Percentiles rank a stretch among this genome's conserved stretches.
Evolutionary conservation across 495 filamentous ascomycete genomes (phyloP).

Genomic region (Hamigera avellanea): DNA sequence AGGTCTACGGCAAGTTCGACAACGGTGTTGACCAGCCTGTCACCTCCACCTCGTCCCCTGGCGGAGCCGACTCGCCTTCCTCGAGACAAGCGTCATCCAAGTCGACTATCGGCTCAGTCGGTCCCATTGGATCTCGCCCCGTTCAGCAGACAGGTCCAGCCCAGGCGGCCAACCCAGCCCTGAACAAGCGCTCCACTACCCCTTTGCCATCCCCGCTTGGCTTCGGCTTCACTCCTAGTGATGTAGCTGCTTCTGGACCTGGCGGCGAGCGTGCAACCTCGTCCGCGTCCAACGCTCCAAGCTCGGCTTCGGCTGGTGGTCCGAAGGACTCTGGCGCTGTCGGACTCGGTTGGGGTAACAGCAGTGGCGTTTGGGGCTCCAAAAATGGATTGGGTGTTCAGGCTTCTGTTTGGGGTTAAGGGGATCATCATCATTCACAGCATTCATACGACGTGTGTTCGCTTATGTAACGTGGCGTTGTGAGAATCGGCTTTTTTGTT

Average conservation of each 20-base stretch:
- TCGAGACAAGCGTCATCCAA: conserved; percentile 43
- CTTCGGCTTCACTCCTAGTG: conserved; percentile 57
- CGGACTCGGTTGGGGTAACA: conserved; percentile 58
- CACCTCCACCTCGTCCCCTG: conserved; percentile 83
- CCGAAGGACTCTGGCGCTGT: conserved; percentile 39
- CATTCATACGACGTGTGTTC: conserved; percentile 10
- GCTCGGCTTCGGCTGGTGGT: conserved; percentile 16
- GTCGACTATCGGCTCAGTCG: conserved; percentile 54
- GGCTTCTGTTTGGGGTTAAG: conserved; percentile 68
- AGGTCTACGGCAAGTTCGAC: conserved; percentile 46
- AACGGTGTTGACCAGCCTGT: conserved; percentile 61
- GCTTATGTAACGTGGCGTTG: conserved; percentile 14
- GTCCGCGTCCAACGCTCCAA: conserved; percentile 47
- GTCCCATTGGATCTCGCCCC: conserved; percentile 89
- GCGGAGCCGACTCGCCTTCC: conserved; percentile 79
- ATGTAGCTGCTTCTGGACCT: conserved; percentile 26
- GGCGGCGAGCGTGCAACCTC: conserved; percentile 49
- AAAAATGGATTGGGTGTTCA: conserved; percentile 60
- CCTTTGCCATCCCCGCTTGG: conserved; percentile 77
- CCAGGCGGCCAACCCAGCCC: conserved; percentile 47
- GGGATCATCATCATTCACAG: not conserved
- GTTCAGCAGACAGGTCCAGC: conserved; percentile 32
- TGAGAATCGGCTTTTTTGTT: conserved; percentile 10
- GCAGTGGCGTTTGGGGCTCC: conserved; percentile 63
- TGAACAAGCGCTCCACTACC: conserved; percentile 81